These are phyloP conservation scores for Russula griseocarnosa DNA, from an alignment of 768 basidiomycete species.

Conservation along the genomic window DNA sequence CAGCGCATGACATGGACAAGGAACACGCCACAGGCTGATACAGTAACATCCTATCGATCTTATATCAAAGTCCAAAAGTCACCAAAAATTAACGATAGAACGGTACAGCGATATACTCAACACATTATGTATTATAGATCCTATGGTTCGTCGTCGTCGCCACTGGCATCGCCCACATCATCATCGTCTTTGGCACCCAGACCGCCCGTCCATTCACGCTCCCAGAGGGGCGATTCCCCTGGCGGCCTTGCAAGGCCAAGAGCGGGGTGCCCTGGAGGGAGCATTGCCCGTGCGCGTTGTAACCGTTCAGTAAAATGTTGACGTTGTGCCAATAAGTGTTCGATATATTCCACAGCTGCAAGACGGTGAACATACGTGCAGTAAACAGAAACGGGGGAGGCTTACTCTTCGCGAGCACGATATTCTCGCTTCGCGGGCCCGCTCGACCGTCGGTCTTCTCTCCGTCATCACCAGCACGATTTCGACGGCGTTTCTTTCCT, in stretches of 20 bases:
- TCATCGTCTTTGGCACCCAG: conserved; percentile 35
- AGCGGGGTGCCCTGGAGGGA: conserved; percentile 61
- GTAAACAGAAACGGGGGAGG: conserved; percentile 32
- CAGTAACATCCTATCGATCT: conserved; percentile 5
- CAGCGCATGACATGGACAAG: neutral
- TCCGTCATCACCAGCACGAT: conserved; percentile 42
- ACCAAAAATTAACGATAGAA: conserved; percentile 24
- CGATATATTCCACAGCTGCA: conserved; percentile 83
- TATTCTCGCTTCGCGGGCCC: conserved; percentile 86
- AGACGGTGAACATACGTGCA: conserved; percentile 14
- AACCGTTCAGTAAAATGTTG: conserved; percentile 55
- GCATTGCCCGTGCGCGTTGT: conserved; percentile 50
- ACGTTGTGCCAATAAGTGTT: conserved; percentile 58
- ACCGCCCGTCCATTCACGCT: conserved; percentile 81
- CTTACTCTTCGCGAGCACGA: conserved; percentile 85
- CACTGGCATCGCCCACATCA: conserved; percentile 21
- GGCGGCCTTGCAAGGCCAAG: conserved; percentile 35
- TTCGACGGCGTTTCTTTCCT: conserved; percentile 31
- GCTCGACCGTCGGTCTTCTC: conserved; percentile 78
- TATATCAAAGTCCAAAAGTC: conserved; percentile 12
- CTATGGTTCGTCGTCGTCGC: conserved; percentile 29
- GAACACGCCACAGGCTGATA: neutral
- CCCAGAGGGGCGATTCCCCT: conserved; percentile 56
- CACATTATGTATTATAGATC: conserved; percentile 27
- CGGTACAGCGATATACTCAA: conserved; percentile 26